Percentiles rank a stretch among this genome's conserved stretches.
These are phyloP conservation scores for Diaporthe capsici DNA, from an alignment of 2,329 filamentous ascomycete genomes.

Conservation along the genomic window DNA sequence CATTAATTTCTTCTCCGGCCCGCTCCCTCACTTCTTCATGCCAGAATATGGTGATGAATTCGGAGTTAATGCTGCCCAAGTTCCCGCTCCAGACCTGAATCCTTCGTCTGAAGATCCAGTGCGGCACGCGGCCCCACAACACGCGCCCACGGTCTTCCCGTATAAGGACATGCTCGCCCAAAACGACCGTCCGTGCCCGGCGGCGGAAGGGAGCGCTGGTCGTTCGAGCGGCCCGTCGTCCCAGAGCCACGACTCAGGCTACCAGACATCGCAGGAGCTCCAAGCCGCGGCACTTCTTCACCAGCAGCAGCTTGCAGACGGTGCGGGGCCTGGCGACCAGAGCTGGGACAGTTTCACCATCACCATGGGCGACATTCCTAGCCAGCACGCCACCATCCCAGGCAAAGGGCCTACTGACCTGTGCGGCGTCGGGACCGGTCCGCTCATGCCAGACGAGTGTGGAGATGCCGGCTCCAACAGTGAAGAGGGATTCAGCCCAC, in stretches of 20 bases:
- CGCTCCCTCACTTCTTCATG: not conserved
- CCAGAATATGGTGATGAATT: not conserved
- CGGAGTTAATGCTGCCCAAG: not conserved
- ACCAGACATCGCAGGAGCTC: not conserved
- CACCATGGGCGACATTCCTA: not conserved
- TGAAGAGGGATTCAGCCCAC: not conserved
- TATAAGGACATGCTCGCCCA: not conserved
- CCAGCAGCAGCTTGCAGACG: not conserved
- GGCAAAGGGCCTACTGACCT: not conserved
- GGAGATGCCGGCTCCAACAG: not conserved
- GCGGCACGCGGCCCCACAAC: not conserved
- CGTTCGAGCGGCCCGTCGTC: constrained; percentile 3
- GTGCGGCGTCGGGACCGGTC: not conserved
- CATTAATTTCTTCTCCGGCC: not conserved
- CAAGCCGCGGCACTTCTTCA: not conserved
- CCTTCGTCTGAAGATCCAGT: not conserved
- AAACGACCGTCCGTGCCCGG: not conserved
- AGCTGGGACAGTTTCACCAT: not conserved
- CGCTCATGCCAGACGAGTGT: not conserved
- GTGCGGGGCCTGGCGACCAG: not conserved
- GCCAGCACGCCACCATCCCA: not conserved
- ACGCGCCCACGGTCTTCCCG: not conserved
- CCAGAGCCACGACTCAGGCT: not conserved
- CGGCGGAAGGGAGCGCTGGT: not conserved
- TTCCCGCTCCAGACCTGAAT: not conserved